Conservation (phyloP, 768 basidiomycete species). For the Hydnum rufescens region DNA sequence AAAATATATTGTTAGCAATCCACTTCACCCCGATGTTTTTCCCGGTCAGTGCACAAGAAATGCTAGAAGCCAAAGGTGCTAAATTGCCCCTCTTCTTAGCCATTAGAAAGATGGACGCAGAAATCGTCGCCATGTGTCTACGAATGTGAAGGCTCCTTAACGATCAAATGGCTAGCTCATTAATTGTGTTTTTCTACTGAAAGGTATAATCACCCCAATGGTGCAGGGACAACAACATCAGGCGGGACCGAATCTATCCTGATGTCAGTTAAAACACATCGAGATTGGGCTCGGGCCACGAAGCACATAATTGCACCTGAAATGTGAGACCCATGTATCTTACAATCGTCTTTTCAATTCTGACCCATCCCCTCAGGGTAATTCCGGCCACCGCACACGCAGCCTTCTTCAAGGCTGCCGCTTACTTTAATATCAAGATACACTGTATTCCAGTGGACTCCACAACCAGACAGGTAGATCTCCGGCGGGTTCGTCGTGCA, state of each 20-base stretch:
- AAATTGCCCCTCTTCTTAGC: conserved; percentile 18
- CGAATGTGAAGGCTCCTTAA: conserved; percentile 25
- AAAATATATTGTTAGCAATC: conserved; percentile 71
- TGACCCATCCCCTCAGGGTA: conserved; percentile 29
- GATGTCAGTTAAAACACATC: conserved; percentile 86
- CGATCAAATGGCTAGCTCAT: background rate
- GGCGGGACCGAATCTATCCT: conserved; percentile 94
- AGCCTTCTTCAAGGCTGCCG: conserved; percentile 84
- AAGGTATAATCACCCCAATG: conserved; percentile 59
- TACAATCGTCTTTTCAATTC: background rate
- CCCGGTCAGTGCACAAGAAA: conserved; percentile 22
- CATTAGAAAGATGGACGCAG: conserved; percentile 91
- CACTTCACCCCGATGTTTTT: conserved; percentile 84
- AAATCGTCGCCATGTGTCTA: conserved; percentile 76
- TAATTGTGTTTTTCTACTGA: conserved; percentile 4
- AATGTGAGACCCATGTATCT: conserved; percentile 35
- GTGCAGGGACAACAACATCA: conserved; percentile 82
- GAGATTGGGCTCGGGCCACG: conserved; percentile 72
- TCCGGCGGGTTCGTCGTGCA: conserved; percentile 61
- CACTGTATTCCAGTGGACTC: conserved; percentile 69
- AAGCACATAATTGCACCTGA: conserved; percentile 86
- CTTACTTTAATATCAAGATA: conserved; percentile 78
- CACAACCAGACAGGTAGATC: conserved; percentile 53
- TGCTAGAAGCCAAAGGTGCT: background rate
- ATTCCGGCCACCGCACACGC: conserved; percentile 75